Conservation (phyloP, 768 basidiomycete species). For the Kwoniella heveanensis region DNA sequence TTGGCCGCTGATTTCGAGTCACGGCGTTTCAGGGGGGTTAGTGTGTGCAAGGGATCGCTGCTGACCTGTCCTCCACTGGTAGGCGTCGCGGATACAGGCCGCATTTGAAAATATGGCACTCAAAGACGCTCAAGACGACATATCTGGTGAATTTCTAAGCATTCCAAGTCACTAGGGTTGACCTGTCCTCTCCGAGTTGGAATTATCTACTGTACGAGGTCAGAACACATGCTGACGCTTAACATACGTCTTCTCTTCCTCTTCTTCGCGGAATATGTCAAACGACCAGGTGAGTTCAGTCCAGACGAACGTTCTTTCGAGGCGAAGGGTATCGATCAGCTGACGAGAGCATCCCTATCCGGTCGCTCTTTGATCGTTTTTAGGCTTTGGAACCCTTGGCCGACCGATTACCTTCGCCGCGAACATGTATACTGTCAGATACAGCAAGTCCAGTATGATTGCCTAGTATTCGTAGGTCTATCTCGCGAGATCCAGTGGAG, state of each 20-base stretch:
- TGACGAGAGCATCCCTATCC: background rate
- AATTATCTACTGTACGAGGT: no score
- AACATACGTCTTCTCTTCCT: background rate
- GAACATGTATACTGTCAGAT: slow-evolving; percentile 43
- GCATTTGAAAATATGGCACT: background rate
- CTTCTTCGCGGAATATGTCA: slow-evolving; percentile 1
- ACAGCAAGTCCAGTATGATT: slow-evolving; percentile 29
- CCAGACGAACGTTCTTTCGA: no score
- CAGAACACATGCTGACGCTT: no score
- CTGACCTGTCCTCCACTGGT: no score
- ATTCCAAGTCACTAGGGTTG: no score
- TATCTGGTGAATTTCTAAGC: slow-evolving; percentile 7
- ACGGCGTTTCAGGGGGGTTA: no score
- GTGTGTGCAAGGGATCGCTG: no score
- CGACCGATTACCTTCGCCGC: slow-evolving; percentile 37
- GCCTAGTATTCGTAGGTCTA: slow-evolving; percentile 27
- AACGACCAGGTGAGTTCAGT: slow-evolving; percentile 16
- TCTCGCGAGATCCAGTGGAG: background rate
- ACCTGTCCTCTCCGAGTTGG: no score
- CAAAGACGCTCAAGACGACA: slow-evolving; percentile 6
- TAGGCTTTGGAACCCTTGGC: slow-evolving; percentile 39
- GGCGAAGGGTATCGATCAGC: no score
- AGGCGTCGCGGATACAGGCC: background rate
- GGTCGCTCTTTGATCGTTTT: no score
- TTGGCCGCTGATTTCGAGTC: no score